Base-by-base conservation (phyloP, 2,329 filamentous ascomycete genomes). In the Exophiala spinifera region DNA sequence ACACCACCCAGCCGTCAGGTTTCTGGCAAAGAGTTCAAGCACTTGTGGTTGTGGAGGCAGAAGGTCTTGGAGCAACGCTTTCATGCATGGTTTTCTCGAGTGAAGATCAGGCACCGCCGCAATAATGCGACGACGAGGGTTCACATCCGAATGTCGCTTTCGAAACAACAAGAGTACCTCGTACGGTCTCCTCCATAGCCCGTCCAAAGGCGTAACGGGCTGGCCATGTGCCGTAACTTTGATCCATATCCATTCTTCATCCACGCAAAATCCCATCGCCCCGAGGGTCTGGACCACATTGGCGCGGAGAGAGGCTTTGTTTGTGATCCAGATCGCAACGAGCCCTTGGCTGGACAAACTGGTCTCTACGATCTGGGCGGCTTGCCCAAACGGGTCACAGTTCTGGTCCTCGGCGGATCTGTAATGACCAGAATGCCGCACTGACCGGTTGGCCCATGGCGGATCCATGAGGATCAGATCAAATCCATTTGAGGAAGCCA, bases 241-340 rank as follows among this genome's bases (percentile, higher is more conserved):
- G 49, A 84, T 65, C 83, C 83, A 86, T 3, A 84, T 64, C 83
- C 83, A 86, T 67, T 86, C 82, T 60, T 86, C 82, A 4, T 70
- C 63, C 6, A 84, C 61, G 2, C 68, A 63, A 3, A 85, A 70
- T 4, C 76, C 77, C 64, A 76, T 76, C 4, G 59, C 62, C 10
- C 69, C 67, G 57, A 82, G 79, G 0, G 83, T 46, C 59, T 71
- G 40, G 65, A 79, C 57, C 67, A 74, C 77, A 14, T 75, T 67
- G 2, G 72, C 66, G 3, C 80, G 72, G 13, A 82, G 66, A 15
- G 75, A 74, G 14, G 70, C 65, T 31, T 79, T 81, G 65, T 85
- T 86, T 0, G 83, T 86, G 49, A 83, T 78, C 83, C 83, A 86
- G 17, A 85, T 74, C 1, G 73, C 81, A 1, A 82, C 75, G 4